Conservation (phyloP, 1,284 basidiomycete genomes). For the Cutaneotrichosporon mucoides region DNA sequence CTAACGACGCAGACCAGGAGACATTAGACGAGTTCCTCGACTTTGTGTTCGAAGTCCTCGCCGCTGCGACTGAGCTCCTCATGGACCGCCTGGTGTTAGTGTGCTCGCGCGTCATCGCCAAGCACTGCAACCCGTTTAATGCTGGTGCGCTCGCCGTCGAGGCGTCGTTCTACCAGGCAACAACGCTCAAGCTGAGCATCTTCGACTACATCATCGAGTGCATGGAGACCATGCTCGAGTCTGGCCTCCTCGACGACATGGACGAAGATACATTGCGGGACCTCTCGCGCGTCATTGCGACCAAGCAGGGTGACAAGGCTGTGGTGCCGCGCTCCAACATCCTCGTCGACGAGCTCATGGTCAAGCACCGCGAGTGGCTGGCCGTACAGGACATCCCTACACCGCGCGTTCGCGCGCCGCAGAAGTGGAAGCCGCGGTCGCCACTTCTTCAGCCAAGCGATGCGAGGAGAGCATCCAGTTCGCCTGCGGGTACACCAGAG, state of each 20-base stretch:
- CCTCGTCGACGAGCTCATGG: slow-evolving; percentile 60
- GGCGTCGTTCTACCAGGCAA: slow-evolving; percentile 72
- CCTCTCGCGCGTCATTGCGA: slow-evolving; percentile 61
- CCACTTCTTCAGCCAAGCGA: slow-evolving; percentile 54
- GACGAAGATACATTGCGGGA: slow-evolving; percentile 63
- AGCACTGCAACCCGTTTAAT: slow-evolving; percentile 69
- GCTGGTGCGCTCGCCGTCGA: slow-evolving; percentile 77
- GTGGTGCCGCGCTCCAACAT: slow-evolving; percentile 61
- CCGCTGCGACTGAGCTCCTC: slow-evolving; percentile 85
- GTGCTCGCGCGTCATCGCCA: slow-evolving; percentile 71
- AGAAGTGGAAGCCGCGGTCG: slow-evolving; percentile 50
- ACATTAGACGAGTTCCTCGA: slow-evolving; percentile 75
- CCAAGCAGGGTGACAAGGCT: slow-evolving; percentile 64
- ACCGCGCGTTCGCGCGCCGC: slow-evolving; percentile 55
- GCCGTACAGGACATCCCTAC: slow-evolving; percentile 72
- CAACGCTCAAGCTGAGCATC: slow-evolving; percentile 65
- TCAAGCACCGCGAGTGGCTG: slow-evolving; percentile 72
- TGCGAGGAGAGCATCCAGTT: slow-evolving; percentile 22
- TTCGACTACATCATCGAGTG: slow-evolving; percentile 79
- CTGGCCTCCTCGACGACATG: slow-evolving; percentile 68
- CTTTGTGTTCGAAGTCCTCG: slow-evolving; percentile 82
- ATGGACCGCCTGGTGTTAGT: slow-evolving; percentile 78
- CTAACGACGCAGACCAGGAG: slow-evolving; percentile 56
- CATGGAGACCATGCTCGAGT: slow-evolving; percentile 83
- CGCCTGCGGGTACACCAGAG: slow-evolving; percentile 12